phyloP scores from a whole-genome alignment of 345 rosid genomes.

The Gynandropsis gynandra region DNA sequence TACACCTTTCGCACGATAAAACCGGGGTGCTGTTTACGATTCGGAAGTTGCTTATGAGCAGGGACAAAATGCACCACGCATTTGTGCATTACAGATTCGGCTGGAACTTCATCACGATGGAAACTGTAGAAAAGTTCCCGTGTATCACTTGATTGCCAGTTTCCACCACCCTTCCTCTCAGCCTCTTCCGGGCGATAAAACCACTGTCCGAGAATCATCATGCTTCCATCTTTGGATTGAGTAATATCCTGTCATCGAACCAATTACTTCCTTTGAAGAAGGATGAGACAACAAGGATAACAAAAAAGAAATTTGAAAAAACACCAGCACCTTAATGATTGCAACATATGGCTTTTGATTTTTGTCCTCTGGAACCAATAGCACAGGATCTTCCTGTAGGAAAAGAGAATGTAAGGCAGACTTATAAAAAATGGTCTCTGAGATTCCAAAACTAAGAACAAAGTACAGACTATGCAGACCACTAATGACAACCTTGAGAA shows the following conservation, averaged over 20 bases:
- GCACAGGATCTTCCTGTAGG: constrained; percentile 70
- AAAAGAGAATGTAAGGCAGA: background rate
- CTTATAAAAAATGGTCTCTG: constrained; percentile 4
- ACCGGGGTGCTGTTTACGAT: constrained; percentile 75
- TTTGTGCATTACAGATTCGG: constrained; percentile 96
- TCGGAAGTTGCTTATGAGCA: constrained; percentile 72
- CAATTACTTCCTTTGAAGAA: constrained; percentile 11
- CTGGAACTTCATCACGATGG: constrained; percentile 92
- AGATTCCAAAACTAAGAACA: background rate
- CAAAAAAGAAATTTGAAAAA: background rate
- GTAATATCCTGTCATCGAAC: constrained; percentile 48
- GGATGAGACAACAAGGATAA: background rate
- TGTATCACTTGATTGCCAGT: constrained; percentile 52
- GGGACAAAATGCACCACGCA: constrained; percentile 96
- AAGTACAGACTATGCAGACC: constrained; percentile 9
- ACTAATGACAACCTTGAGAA: constrained; percentile 1
- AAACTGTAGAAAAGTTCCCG: constrained; percentile 80
- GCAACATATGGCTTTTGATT: constrained; percentile 72
- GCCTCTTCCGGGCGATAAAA: constrained; percentile 92
- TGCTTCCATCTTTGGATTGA: constrained; percentile 32
- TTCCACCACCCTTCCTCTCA: constrained; percentile 50
- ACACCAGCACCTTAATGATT: constrained; percentile 66
- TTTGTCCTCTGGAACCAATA: constrained; percentile 48
- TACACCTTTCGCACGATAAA: constrained; percentile 89
- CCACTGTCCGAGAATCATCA: constrained; percentile 78